These are phyloP conservation scores for Basipetospora sp. DNA, from an alignment of 2,329 filamentous ascomycete species.

Conservation along the genomic window DNA sequence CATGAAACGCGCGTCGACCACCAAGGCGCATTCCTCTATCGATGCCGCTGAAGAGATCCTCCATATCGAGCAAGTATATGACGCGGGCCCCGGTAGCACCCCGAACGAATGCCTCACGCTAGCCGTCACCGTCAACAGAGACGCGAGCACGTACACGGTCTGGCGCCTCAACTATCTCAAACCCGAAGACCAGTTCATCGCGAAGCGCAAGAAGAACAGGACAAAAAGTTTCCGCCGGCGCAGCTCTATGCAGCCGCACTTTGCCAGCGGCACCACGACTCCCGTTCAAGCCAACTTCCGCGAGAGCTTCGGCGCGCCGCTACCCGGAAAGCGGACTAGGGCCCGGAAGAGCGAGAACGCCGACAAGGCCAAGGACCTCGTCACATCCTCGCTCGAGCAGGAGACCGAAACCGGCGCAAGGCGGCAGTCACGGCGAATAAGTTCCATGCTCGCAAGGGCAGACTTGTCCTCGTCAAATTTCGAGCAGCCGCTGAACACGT, in stretches of 20 bases:
- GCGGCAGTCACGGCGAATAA: slow-evolving; percentile 62
- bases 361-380: slow-evolving; percentile 40
- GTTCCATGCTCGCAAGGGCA: slow-evolving; percentile 74
- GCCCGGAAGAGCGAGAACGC: slow-evolving; percentile 35
- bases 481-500: slow-evolving; percentile 35
- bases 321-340: slow-evolving; percentile 33
- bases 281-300: slow-evolving; percentile 56
- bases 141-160: slow-evolving; percentile 62
- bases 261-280: slow-evolving; percentile 61
- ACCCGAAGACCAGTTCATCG: slow-evolving; percentile 42
- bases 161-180: slow-evolving; percentile 72
- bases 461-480: slow-evolving; percentile 73
- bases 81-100: slow-evolving; percentile 29
- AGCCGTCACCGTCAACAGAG: slow-evolving; percentile 66
- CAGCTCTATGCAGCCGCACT: slow-evolving; percentile 51
- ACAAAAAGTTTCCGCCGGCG: slow-evolving; percentile 36
- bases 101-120: slow-evolving; percentile 46
- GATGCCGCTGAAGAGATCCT: slow-evolving; percentile 69
- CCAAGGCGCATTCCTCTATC: slow-evolving; percentile 40
- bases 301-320: slow-evolving; percentile 58
- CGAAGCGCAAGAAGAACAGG: slow-evolving; percentile 31
- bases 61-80: slow-evolving; percentile 57
- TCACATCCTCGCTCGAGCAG: slow-evolving; percentile 54
- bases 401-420: slow-evolving; percentile 44
- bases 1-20: slow-evolving; percentile 17